Evolutionary conservation across 108 stramenopile species (phyloP).

Genomic region (Craspedostauros australis): DNA sequence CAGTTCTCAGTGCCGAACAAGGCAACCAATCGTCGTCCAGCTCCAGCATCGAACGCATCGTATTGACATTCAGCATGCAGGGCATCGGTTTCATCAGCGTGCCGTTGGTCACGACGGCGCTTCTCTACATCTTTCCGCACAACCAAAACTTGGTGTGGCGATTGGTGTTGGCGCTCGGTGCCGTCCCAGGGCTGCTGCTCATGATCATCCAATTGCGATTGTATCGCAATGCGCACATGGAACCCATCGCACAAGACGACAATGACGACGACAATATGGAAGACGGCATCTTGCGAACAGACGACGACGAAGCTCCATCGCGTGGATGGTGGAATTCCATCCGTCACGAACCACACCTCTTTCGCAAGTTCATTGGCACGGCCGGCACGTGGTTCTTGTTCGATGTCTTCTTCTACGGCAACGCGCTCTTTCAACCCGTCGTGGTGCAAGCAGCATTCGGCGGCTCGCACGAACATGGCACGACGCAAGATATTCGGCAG

Average conservation of each 20-base stretch:
- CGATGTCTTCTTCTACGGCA: conserved; percentile 86
- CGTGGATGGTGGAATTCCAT: conserved; percentile 30
- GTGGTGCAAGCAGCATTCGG: conserved; percentile 80
- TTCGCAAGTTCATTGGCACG: conserved; percentile 63
- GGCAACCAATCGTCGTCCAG: conserved; percentile 6
- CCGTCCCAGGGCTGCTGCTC: conserved; percentile 61
- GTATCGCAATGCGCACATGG: background rate
- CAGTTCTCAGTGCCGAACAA: conserved; percentile 71
- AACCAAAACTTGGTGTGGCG: conserved; percentile 65
- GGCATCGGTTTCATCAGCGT: conserved; percentile 71
- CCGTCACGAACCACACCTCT: conserved; percentile 50
- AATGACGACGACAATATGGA: conserved; percentile 1
- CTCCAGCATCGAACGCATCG: conserved; percentile 60
- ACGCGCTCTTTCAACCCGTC: conserved; percentile 80
- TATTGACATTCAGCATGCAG: conserved; percentile 73
- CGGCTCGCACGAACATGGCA: conserved; percentile 32
- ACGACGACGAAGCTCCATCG: background rate
- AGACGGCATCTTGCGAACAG: background rate
- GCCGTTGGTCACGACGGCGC: conserved; percentile 37
- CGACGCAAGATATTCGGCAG: conserved; percentile 6
- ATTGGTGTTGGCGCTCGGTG: conserved; percentile 58
- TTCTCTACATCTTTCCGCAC: conserved; percentile 32
- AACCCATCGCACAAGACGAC: background rate
- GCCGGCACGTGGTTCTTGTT: conserved; percentile 83
- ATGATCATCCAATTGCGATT: conserved; percentile 28